Conservation (phyloP, 345 rosid species). For the Camelina sativa region DNA sequence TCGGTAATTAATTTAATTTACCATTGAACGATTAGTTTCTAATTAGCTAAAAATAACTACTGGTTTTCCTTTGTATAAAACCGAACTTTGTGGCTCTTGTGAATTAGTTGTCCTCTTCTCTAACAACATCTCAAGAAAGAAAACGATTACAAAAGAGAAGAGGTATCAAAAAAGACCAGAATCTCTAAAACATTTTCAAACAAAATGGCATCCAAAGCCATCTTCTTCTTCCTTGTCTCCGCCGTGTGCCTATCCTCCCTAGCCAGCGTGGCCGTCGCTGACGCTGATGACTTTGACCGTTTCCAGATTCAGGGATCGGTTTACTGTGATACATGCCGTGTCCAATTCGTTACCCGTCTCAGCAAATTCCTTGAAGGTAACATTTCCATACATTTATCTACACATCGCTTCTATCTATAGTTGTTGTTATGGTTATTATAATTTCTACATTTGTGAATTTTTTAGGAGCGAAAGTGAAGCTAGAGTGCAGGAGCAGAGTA, state of each 20-base stretch:
- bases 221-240: slow-evolving; percentile 48
- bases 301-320: slow-evolving; percentile 60
- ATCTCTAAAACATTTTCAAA: slow-evolving; percentile 26
- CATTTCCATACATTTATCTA: background rate
- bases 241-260: slow-evolving; percentile 54
- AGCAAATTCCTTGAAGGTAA: slow-evolving; percentile 53
- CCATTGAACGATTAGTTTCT: too few relatives aligned
- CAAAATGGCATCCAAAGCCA: slow-evolving; percentile 41
- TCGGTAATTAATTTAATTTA: background rate
- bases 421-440: background rate
- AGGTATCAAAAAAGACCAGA: slow-evolving; percentile 21
- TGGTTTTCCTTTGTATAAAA: slow-evolving; percentile 23
- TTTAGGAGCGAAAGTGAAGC: slow-evolving; percentile 56
- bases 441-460: background rate
- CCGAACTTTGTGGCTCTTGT: slow-evolving; percentile 32
- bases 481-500: slow-evolving; percentile 59
- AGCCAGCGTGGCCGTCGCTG: slow-evolving; percentile 39
- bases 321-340: slow-evolving; percentile 68
- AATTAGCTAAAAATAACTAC: slow-evolving; percentile 32
- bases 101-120: slow-evolving; percentile 44
- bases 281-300: slow-evolving; percentile 36
- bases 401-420: background rate
- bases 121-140: background rate
- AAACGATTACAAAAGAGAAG: slow-evolving; percentile 27
- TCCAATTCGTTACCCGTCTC: slow-evolving; percentile 59